A percentile compares a stretch with the other conserved stretches of the same genome.
phyloP scores from a whole-genome alignment of 208 protist species.

The Trypanosoma mega region DNA sequence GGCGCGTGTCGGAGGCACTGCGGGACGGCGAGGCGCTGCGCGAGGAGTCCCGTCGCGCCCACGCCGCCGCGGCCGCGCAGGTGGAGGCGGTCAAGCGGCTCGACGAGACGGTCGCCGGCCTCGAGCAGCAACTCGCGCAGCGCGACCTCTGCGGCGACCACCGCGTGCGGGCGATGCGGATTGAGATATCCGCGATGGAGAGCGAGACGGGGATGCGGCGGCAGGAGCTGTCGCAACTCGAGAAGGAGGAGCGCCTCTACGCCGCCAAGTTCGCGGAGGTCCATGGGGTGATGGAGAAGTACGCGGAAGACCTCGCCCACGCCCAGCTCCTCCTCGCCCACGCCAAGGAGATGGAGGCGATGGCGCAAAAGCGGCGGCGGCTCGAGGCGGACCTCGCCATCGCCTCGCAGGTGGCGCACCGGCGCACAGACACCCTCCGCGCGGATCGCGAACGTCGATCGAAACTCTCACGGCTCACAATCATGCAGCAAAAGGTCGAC shows the following conservation, averaged over 20 bases:
- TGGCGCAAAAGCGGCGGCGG: conserved; percentile 49
- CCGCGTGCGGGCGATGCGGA: conserved; percentile 65
- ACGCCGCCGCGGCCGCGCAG: conserved; percentile 37
- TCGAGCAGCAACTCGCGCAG: conserved; percentile 55
- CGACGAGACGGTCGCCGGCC: conserved; percentile 47
- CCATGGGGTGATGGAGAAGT: conserved; percentile 40
- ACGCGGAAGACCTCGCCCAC: conserved; percentile 51
- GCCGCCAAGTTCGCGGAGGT: conserved; percentile 51
- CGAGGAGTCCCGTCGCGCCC: conserved; percentile 42
- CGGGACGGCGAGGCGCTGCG: conserved; percentile 27
- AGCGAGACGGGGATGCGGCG: conserved; percentile 42
- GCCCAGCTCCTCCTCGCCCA: conserved; percentile 36
- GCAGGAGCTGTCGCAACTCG: conserved; percentile 53
- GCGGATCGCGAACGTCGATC: conserved; percentile 63
- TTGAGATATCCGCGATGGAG: conserved; percentile 71
- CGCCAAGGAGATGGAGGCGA: conserved; percentile 35
- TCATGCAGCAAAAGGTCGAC: conserved; percentile 67
- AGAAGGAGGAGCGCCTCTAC: conserved; percentile 62
- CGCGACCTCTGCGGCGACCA: conserved; percentile 58
- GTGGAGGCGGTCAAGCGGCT: conserved; percentile 57
- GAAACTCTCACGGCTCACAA: conserved; percentile 53
- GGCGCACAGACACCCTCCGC: conserved; percentile 49
- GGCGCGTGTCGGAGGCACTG: conserved; percentile 39
- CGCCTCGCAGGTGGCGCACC: conserved; percentile 62
- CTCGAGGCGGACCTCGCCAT: conserved; percentile 65